Evolutionary conservation across 257 asterid species (phyloP), one percentile per base, ranked within the genome.

Genomic region (Rehmannia glutinosa): DNA sequence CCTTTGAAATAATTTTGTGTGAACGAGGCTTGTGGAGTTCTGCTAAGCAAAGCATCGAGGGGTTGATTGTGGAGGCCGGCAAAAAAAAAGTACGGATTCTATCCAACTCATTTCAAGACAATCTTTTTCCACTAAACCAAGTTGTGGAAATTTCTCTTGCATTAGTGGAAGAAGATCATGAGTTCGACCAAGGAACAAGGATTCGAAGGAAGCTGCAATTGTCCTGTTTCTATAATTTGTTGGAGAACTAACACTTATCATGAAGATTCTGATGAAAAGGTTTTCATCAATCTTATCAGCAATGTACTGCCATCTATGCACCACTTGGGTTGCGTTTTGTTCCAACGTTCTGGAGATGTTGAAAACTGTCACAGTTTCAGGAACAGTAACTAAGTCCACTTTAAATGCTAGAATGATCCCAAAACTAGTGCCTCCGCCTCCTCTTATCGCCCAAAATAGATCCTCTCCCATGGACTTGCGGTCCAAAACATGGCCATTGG

Each of bases 361-460:
- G 64, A 81, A 84, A 2, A 80, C 74, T 0, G 87, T 77, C 3
- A 84, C 80, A 0, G 12, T 77, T 30, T 64, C 64, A 0, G 90
- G 87, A 1, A 82, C 78, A 0, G 21, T 8, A 4, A 80, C 42
- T 7, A 84, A n/a, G 0, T 38, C 24, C n/a, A 82, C 57, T 66
- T 79, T 84, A 35, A 68, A 84, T 3, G 83, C 73, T 42, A 75
- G 4, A 0, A 84, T 57, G 4, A 81, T 46, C 1, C 86, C 90
- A 24, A 79, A 82, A 17, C 81, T 80, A 0, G 70, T 53, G 4
- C 84, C 90, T 1, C 90, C 86, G 5, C 87, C 84, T 9, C 87
- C 89, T 46, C 83, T 52, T 17, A 83, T 55, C 1, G 86, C 84
- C 89, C 86, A 83, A n/a, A 83, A 80, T 0, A 83, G 77, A 32